Percentiles rank a stretch among this genome's conserved stretches.
phyloP scores from a whole-genome alignment of 768 basidiomycete genomes.

The Psilocybe sp. region DNA sequence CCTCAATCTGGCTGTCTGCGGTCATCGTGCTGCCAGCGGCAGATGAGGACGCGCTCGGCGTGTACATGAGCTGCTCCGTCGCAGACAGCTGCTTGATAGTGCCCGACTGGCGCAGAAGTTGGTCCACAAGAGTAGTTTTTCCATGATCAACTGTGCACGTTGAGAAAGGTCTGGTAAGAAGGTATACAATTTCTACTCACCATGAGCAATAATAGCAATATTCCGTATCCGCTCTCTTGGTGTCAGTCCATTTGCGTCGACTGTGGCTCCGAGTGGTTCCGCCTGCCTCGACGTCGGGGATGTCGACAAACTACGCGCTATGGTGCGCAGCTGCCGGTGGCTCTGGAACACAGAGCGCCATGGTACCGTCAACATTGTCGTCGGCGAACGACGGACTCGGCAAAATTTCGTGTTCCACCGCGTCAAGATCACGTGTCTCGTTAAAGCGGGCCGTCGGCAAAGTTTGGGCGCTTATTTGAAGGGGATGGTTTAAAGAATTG shows the following conservation, averaged over 20 bases:
- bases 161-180: constrained; percentile 5
- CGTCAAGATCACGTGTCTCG: too few relatives aligned
- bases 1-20: constrained; percentile 31
- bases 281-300: constrained; percentile 13
- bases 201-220: constrained; percentile 51
- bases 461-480: too few relatives aligned
- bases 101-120: constrained; percentile 47
- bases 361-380: too few relatives aligned
- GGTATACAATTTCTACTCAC: constrained; percentile 22
- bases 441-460: too few relatives aligned
- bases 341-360: too few relatives aligned
- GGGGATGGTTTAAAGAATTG: too few relatives aligned
- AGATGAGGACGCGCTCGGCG: constrained; percentile 25
- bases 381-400: too few relatives aligned
- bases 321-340: too few relatives aligned
- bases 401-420: too few relatives aligned
- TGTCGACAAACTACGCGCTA: constrained; percentile 5
- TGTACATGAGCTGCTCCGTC: constrained; percentile 32
- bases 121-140: constrained; percentile 52
- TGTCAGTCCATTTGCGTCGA: constrained; percentile 20
- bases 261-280: constrained; percentile 15
- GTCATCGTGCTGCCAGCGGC: constrained; percentile 17
- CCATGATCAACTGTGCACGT: constrained; percentile 43
- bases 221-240: constrained; percentile 41
- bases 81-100: constrained; percentile 39